phyloP scores from a whole-genome alignment of 768 basidiomycete species.

The Bullera alba region DNA sequence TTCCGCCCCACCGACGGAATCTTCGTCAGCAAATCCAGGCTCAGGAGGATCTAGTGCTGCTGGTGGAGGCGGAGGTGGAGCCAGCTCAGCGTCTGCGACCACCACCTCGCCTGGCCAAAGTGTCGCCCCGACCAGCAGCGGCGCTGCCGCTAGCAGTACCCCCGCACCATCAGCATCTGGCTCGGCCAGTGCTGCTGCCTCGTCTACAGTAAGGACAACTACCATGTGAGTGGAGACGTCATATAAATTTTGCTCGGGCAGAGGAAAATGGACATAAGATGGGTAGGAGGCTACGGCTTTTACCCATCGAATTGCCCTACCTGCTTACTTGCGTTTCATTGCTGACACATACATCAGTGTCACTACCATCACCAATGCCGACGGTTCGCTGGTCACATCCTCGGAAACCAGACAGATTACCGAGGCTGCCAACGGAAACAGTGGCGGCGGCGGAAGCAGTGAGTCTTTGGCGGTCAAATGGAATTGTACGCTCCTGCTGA shows the following conservation, averaged over 20 bases:
- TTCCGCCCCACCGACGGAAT: neutral
- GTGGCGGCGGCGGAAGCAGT: neutral
- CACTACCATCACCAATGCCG: neutral
- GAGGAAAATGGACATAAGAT: no score
- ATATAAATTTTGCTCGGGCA: no score
- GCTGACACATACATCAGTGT: neutral
- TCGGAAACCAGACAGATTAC: neutral
- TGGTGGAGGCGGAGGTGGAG: neutral
- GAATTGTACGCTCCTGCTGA: neutral
- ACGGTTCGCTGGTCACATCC: neutral
- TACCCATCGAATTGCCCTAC: neutral
- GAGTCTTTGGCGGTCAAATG: neutral
- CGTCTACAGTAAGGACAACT: neutral
- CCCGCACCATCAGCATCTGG: neutral
- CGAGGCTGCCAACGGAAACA: neutral
- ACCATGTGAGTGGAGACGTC: no score
- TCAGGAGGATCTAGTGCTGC: neutral
- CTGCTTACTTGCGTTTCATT: no score
- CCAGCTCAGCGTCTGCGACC: neutral
- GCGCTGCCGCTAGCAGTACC: neutral
- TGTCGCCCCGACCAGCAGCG: neutral
- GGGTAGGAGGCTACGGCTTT: neutral
- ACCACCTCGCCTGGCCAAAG: neutral
- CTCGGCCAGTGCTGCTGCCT: neutral
- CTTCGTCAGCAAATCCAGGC: neutral